These are phyloP conservation scores for Cyclotella cryptica DNA, from an alignment of 108 stramenopile genomes.

Conservation along the genomic window DNA sequence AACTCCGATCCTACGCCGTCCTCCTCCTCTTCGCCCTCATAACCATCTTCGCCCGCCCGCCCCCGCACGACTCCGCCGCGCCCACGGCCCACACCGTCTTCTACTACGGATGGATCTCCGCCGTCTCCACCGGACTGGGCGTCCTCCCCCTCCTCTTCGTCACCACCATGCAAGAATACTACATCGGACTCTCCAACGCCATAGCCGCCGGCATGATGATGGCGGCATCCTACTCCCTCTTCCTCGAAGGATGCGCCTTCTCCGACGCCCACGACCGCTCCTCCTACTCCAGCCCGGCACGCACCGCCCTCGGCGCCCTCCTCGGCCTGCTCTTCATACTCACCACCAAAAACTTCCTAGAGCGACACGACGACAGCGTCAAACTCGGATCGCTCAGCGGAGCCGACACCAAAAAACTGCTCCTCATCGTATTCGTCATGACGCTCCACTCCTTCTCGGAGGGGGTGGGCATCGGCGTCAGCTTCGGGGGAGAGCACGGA, in stretches of 20 bases:
- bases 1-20: slow-evolving; percentile 35
- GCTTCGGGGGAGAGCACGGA: slow-evolving; percentile 66
- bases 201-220: slow-evolving; percentile 99
- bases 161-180: slow-evolving; percentile 74
- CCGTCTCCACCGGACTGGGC: slow-evolving; percentile 94
- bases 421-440: slow-evolving; percentile 98
- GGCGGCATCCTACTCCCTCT: slow-evolving; percentile 90
- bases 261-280: slow-evolving; percentile 72
- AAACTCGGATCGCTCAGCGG: slow-evolving; percentile 88
- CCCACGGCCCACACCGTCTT: slow-evolving; percentile 87
- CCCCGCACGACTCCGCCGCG: slow-evolving; percentile 50
- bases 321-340: slow-evolving; percentile 87
- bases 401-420: slow-evolving; percentile 87
- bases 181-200: slow-evolving; percentile 91
- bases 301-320: slow-evolving; percentile 74
- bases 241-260: slow-evolving; percentile 86
- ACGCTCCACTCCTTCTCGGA: slow-evolving; percentile 97
- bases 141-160: slow-evolving; percentile 90
- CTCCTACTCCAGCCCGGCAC: slow-evolving; percentile 38
- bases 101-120: slow-evolving; percentile 98
- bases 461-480: slow-evolving; percentile 68
- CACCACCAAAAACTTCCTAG: slow-evolving; percentile 82
- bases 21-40: slow-evolving; percentile 48
- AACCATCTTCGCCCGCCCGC: slow-evolving; percentile 58
- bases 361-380: slow-evolving; percentile 90